Conservation (phyloP, 1,284 basidiomycete genomes). For the Apiotrichum veenhuisii region DNA sequence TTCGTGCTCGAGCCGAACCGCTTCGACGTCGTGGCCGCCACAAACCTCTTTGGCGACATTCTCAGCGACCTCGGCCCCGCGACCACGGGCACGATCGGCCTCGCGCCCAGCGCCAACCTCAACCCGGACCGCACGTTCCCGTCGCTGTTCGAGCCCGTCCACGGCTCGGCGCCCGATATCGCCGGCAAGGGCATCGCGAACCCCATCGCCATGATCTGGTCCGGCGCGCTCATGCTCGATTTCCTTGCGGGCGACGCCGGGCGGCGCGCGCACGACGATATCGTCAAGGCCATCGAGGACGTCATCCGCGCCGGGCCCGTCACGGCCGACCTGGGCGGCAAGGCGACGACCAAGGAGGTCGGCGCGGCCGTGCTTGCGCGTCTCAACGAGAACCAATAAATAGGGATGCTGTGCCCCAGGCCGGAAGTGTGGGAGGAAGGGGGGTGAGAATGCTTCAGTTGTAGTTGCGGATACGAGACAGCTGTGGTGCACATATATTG, state of each 20-base stretch:
- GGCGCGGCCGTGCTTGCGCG: too few species aligned
- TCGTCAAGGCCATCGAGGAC: too few species aligned
- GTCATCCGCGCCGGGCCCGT: too few species aligned
- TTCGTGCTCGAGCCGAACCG: conserved; percentile 56
- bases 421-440: too few species aligned
- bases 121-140: conserved; percentile 55
- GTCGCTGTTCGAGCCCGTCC: conserved; percentile 60
- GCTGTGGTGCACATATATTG: too few species aligned
- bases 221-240: conserved; percentile 58
- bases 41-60: conserved; percentile 98
- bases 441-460: too few species aligned
- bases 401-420: too few species aligned
- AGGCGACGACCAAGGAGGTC: too few species aligned
- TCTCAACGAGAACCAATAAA: too few species aligned
- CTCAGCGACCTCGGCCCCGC: conserved; percentile 73
- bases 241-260: conserved; percentile 7
- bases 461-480: too few species aligned
- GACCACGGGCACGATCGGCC: conserved; percentile 59
- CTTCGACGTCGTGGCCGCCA: conserved; percentile 89
- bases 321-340: too few species aligned
- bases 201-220: conserved; percentile 57
- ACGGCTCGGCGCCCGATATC: conserved; percentile 86
- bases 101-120: conserved; percentile 58
- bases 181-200: conserved; percentile 70
- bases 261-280: too few species aligned